Evolutionary conservation across 2,329 filamentous ascomycete genomes (phyloP).

Genomic region (Monilinia fructigena): DNA sequence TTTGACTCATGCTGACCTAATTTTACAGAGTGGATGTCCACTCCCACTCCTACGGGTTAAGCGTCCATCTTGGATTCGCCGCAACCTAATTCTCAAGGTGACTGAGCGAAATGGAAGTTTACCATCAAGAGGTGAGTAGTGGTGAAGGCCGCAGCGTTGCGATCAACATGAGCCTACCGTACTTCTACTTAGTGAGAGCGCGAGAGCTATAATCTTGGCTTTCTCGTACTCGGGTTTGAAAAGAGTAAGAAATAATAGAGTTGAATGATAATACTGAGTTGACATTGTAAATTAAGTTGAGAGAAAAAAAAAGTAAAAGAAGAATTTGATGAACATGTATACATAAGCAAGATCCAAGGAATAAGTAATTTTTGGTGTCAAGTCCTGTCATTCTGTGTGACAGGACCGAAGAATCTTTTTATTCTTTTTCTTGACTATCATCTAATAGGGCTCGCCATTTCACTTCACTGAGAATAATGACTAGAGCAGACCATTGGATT

Average conservation of each 20-base stretch:
- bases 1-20: neutral
- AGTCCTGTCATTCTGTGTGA: slow-evolving; percentile 11
- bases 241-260: neutral
- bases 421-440: slow-evolving; percentile 10
- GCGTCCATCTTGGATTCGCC: neutral
- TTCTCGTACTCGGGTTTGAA: neutral
- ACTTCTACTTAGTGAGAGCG: neutral
- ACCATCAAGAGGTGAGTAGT: neutral
- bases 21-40: neutral
- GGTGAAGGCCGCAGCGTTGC: neutral
- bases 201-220: neutral
- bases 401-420: slow-evolving; percentile 7
- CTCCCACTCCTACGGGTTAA: too few species aligned
- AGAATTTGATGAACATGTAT: neutral
- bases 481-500: slow-evolving; percentile 7
- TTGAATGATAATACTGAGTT: neutral
- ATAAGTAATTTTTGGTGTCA: slow-evolving; percentile 1
- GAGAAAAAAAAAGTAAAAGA: neutral
- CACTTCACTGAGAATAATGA: slow-evolving; percentile 3
- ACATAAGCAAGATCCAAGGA: neutral
- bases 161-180: neutral
- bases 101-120: neutral
- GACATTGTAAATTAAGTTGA: neutral
- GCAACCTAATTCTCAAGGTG: neutral
- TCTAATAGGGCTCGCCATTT: neutral